These are phyloP conservation scores for Bonia amplexicaulis DNA, from an alignment of 176 grass and related monocot species.

Conservation along the genomic window DNA sequence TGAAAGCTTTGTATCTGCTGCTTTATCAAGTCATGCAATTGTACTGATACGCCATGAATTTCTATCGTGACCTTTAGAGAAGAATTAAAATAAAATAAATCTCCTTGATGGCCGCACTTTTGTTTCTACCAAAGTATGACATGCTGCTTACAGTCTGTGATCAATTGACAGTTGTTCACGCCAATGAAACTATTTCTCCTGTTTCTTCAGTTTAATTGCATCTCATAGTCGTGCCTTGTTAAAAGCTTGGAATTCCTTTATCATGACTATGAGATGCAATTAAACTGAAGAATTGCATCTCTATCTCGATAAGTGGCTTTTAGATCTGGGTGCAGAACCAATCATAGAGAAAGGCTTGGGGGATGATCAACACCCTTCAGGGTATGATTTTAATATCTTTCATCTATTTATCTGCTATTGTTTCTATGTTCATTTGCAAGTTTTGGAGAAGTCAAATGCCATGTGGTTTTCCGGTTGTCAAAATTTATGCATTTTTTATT, in stretches of 20 bases:
- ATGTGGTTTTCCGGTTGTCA: neutral
- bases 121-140: neutral
- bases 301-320: conserved; percentile 64
- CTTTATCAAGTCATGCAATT: neutral
- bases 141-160: neutral
- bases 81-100: conserved; percentile 21
- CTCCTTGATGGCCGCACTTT: neutral
- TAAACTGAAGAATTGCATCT: too few species aligned
- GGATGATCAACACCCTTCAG: conserved; percentile 86
- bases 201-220: neutral
- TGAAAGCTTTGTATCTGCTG: neutral
- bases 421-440: neutral
- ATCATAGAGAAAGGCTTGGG: conserved; percentile 82
- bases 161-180: neutral
- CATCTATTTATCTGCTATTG: neutral
- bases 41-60: conserved; percentile 10
- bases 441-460: neutral
- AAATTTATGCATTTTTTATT: neutral
- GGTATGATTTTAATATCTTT: conserved; percentile 43
- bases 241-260: neutral
- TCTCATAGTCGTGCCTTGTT: neutral
- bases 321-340: conserved; percentile 63
- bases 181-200: neutral
- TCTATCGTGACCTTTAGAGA: neutral
- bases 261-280: neutral